phyloP scores from a whole-genome alignment of 2,329 filamentous ascomycete species.

The Setomelanomma holmii region DNA sequence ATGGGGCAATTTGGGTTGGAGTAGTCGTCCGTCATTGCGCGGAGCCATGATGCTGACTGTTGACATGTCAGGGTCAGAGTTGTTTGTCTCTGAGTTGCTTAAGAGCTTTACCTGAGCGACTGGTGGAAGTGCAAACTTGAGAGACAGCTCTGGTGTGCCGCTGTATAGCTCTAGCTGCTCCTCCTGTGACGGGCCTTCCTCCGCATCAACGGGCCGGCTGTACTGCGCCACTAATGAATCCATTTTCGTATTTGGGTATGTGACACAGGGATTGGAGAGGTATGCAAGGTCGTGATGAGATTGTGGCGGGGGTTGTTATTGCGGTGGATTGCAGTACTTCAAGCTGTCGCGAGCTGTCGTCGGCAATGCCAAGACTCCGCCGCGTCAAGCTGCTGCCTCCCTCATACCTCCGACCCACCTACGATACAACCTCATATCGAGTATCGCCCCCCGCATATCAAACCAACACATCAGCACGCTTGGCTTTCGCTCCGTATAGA shows the following conservation, averaged over 20 bases:
- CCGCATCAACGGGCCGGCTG: conserved; percentile 76
- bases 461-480: too few species aligned
- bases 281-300: conserved; percentile 9
- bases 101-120: conserved; percentile 84
- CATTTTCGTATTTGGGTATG: conserved; percentile 62
- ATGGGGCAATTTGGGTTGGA: conserved; percentile 97
- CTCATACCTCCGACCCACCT: neutral
- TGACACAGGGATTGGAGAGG: conserved; percentile 7
- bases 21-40: conserved; percentile 95
- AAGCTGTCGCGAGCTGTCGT: conserved; percentile 31
- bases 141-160: conserved; percentile 76
- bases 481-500: too few species aligned
- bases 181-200: conserved; percentile 76
- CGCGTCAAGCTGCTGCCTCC: conserved; percentile 34
- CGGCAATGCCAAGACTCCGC: conserved; percentile 21
- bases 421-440: neutral
- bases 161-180: conserved; percentile 74
- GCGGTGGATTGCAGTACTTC: conserved; percentile 18
- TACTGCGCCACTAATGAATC: conserved; percentile 93
- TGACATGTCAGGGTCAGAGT: neutral
- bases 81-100: too few species aligned
- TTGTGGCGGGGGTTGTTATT: conserved; percentile 17
- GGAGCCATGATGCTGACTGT: conserved; percentile 91
- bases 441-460: too few species aligned
- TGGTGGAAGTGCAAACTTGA: conserved; percentile 95